These are phyloP conservation scores for Biscutella laevigata DNA, from an alignment of 441 rosid species.

Conservation along the genomic window DNA sequence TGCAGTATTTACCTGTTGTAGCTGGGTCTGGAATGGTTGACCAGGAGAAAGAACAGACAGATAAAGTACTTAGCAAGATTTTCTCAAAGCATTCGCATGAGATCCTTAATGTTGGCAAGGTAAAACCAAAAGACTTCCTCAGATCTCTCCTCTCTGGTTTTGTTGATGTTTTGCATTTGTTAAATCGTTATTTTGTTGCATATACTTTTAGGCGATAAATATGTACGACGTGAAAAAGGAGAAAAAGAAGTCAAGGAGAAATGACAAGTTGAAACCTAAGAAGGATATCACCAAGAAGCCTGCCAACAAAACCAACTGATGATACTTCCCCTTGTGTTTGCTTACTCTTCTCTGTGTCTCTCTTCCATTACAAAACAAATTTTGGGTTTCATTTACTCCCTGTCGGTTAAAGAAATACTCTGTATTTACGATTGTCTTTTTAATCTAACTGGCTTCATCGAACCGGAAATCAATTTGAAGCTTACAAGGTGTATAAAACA, in stretches of 20 bases:
- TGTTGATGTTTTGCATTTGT: not conserved
- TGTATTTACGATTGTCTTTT: not conserved
- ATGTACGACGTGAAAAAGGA: constrained; percentile 76
- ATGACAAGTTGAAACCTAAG: constrained; percentile 64
- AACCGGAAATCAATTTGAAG: not conserved
- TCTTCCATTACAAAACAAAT: not conserved
- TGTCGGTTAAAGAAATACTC: not conserved
- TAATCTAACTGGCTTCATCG: not conserved
- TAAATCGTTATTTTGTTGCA: not conserved
- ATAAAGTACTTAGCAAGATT: constrained; percentile 51
- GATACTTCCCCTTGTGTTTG: not conserved
- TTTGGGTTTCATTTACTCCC: not conserved
- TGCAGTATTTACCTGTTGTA: constrained; percentile 77
- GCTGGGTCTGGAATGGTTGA: constrained; percentile 48
- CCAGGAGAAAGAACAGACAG: constrained; percentile 70
- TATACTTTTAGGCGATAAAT: constrained; percentile 47
- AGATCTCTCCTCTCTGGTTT: not conserved
- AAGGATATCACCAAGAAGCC: constrained; percentile 41
- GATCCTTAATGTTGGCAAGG: constrained; percentile 79
- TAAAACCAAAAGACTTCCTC: constrained; percentile 13
- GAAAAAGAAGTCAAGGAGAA: constrained; percentile 37
- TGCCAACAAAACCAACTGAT: constrained; percentile 34
- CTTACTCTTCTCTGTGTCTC: not conserved
- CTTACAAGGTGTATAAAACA: not conserved
- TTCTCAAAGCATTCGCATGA: constrained; percentile 75